Percentiles rank a stretch among this genome's conserved stretches.
Evolutionary conservation across 2,329 filamentous ascomycete species (phyloP).

Genomic region (Aspergillus brunneoviolaceus): DNA sequence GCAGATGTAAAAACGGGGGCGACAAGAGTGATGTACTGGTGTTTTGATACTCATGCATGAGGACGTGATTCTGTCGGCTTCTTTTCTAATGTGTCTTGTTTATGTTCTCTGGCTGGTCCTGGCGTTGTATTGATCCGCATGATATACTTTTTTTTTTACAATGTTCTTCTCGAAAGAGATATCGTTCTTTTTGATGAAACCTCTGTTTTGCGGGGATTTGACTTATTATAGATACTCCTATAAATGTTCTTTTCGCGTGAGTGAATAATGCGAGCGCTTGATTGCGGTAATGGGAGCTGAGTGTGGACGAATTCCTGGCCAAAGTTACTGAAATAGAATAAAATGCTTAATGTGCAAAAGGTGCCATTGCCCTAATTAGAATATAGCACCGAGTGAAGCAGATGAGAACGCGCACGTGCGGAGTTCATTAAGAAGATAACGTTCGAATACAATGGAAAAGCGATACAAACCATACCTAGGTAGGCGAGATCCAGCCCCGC

Average conservation of each 20-base stretch:
- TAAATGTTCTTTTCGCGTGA: slow-evolving; percentile 10
- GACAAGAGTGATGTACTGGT: neutral
- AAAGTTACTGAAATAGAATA: neutral
- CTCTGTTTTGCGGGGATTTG: slow-evolving; percentile 10
- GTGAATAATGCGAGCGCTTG: neutral
- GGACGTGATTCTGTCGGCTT: slow-evolving; percentile 18
- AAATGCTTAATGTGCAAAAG: neutral
- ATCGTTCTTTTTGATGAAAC: slow-evolving; percentile 16
- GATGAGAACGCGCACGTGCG: neutral
- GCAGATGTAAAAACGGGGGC: slow-evolving; percentile 42
- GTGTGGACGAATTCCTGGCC: neutral
- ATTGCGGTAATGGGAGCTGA: neutral
- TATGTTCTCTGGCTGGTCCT: slow-evolving; percentile 36
- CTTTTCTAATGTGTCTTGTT: slow-evolving; percentile 24
- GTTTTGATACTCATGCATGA: slow-evolving; percentile 7
- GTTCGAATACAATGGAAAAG: slow-evolving; percentile 13
- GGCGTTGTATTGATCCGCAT: slow-evolving; percentile 33
- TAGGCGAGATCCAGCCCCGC: slow-evolving; percentile 31
- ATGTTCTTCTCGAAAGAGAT: slow-evolving; percentile 13
- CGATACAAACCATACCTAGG: neutral
- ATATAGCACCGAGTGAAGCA: neutral
- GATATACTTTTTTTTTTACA: slow-evolving; percentile 20
- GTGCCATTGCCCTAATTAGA: neutral
- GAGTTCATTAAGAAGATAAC: neutral
- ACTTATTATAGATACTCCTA: slow-evolving; percentile 27